These are phyloP conservation scores for Suhomyces canberraensis DNA, from an alignment of 805 yeast species.

Conservation along the genomic window DNA sequence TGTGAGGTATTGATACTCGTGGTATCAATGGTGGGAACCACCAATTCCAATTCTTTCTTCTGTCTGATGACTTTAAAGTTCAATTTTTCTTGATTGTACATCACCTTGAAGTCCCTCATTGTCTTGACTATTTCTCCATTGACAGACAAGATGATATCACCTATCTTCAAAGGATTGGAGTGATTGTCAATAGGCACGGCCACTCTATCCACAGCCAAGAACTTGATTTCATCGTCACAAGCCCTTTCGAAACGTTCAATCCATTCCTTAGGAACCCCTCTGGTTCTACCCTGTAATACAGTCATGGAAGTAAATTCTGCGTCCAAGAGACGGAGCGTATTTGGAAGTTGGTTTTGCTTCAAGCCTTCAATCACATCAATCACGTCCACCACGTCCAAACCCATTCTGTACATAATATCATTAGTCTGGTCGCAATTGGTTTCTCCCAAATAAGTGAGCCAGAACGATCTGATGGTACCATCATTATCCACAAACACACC, in stretches of 20 bases:
- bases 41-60: conserved; percentile 57
- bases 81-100: conserved; percentile 41
- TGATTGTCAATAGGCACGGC: conserved; percentile 43
- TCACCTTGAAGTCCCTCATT: conserved; percentile 61
- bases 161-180: conserved; percentile 46
- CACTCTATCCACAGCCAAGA: conserved; percentile 67
- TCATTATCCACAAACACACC: conserved; percentile 76
- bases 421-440: conserved; percentile 46
- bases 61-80: conserved; percentile 69
- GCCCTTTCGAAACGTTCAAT: conserved; percentile 62
- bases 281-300: conserved; percentile 70
- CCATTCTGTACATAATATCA: conserved; percentile 68
- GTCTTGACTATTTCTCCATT: conserved; percentile 63
- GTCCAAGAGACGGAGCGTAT: conserved; percentile 62
- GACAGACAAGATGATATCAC: conserved; percentile 75
- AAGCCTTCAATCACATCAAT: conserved; percentile 53
- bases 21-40: conserved; percentile 64
- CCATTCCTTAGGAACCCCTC: conserved; percentile 89
- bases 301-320: conserved; percentile 72
- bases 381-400: conserved; percentile 71
- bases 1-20: conserved; percentile 58
- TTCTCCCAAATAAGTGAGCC: conserved; percentile 84
- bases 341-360: conserved; percentile 48
- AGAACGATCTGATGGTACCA: conserved; percentile 78
- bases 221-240: conserved; percentile 64